Evolutionary conservation across 768 basidiomycete species (phyloP).

Genomic region (Leccinum rimulosum): DNA sequence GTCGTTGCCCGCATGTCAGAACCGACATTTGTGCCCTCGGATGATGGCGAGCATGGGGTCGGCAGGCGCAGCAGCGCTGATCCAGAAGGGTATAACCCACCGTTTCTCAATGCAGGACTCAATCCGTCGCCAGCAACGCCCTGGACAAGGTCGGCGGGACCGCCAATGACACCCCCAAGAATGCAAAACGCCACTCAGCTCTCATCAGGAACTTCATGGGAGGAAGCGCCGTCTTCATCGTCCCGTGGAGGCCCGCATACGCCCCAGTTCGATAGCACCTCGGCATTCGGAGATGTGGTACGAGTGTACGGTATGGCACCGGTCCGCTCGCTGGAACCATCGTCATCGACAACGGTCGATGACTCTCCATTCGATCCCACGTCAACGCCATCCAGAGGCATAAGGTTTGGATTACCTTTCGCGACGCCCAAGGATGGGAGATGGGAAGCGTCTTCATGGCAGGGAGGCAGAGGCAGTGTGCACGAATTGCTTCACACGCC

Average conservation of each 20-base stretch:
- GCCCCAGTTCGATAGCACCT: slow-evolving; percentile 40
- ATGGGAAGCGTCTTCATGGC: slow-evolving; percentile 34
- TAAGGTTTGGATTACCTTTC: slow-evolving; percentile 57
- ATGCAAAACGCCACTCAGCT: slow-evolving; percentile 27
- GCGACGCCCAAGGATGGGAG: slow-evolving; percentile 59
- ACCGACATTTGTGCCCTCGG: slow-evolving; percentile 69
- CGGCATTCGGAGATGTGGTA: slow-evolving; percentile 34
- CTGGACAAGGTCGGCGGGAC: slow-evolving; percentile 40
- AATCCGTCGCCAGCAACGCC: slow-evolving; percentile 55
- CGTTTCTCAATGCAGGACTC: slow-evolving; percentile 53
- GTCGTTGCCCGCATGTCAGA: slow-evolving; percentile 38
- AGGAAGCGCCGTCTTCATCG: slow-evolving; percentile 41
- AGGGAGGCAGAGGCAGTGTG: slow-evolving; percentile 32
- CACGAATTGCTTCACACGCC: slow-evolving; percentile 55
- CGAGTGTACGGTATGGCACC: slow-evolving; percentile 41
- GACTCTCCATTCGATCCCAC: slow-evolving; percentile 73
- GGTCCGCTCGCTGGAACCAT: slow-evolving; percentile 33
- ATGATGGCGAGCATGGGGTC: slow-evolving; percentile 37
- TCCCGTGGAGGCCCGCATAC: slow-evolving; percentile 54
- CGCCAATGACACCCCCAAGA: slow-evolving; percentile 51
- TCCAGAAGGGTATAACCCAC: slow-evolving; percentile 47
- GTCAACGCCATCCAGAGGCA: slow-evolving; percentile 78
- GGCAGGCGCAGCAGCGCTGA: slow-evolving; percentile 9
- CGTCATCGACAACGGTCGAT: slow-evolving; percentile 32
- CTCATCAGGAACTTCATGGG: slow-evolving; percentile 42